Percentiles rank a stretch among this genome's conserved stretches.
Conservation (phyloP, 2,329 filamentous ascomycete species). For the Alternaria viburni region DNA sequence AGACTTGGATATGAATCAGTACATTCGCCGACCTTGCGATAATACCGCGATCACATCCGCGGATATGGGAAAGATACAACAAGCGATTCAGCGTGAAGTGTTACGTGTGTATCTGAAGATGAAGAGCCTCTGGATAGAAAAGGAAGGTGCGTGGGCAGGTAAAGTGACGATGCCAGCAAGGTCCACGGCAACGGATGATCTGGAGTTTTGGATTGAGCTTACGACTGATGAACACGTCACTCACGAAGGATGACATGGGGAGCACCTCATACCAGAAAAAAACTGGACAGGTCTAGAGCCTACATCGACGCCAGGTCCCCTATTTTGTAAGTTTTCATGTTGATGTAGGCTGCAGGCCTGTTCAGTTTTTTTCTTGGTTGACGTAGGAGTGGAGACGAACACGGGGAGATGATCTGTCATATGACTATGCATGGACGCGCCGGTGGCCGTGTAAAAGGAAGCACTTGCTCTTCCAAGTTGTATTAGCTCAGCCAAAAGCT, state of each 20-base stretch:
- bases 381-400: too few relatives aligned
- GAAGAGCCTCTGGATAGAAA: background rate
- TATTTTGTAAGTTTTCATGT: too few relatives aligned
- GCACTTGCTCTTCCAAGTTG: background rate
- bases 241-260: background rate
- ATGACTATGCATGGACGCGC: background rate
- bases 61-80: background rate
- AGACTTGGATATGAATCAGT: background rate
- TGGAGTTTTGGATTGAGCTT: background rate
- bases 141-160: background rate
- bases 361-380: too few relatives aligned
- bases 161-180: background rate
- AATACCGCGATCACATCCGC: background rate
- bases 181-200: background rate
- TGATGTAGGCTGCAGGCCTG: too few relatives aligned
- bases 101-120: background rate
- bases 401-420: background rate
- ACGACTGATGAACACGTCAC: background rate
- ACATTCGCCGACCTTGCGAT: background rate
- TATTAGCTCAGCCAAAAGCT: background rate
- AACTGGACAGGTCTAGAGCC: too few relatives aligned
- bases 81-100: background rate
- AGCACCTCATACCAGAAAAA: too few relatives aligned
- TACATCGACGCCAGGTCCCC: too few relatives aligned
- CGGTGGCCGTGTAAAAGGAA: background rate